Evolutionary conservation across 805 yeast genomes (phyloP), one percentile per base, ranked within the genome.

Genomic region (Candida berthetii): DNA sequence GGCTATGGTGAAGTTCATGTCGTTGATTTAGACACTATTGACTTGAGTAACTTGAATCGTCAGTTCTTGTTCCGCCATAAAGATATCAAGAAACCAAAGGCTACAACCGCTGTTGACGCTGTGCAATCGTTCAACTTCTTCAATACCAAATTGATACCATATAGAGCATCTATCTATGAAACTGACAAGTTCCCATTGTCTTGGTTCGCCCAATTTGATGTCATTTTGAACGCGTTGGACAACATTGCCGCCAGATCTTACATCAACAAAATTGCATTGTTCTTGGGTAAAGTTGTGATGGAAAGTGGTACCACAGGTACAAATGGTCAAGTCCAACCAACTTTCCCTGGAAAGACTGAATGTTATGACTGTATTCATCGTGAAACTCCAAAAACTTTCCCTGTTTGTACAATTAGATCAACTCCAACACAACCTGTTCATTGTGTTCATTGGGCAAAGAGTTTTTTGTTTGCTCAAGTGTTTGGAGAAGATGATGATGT

Each of bases 391-490:
- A 89, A 85, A 55, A 74, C 93, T 0, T 93, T 80, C 60, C 97
- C 99, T 0, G 96, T 93, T 1, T 93, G 99, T 60, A 93, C 99
- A 0, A 93, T 93, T 44, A 72, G 99, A 48, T 87, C 96, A 6
- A 93, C 99, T 0, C 99, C 99, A 0, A 86, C 96, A 0, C 89
- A 85, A 56, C 97, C 97, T 0, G 82, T 93, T 6, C 99, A 93
- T 57, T 89, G 96, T 60, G 82, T 93, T 20, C 96, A 95, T 1
- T 93, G 99, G 99, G 95, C 97, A 8, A 93, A 93, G 58, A 87
- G 85, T 52, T 95, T 87, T 55, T 64, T 93, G 39, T 89, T 93
- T 57, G 72, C 77, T 19, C 95, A 88, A 55, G 66, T 93, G 31
- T 91, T 89, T 58, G 80, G 79, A 17, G 79, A 78, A 37, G 70